Evolutionary conservation across 2,329 filamentous ascomycete genomes (phyloP).

Genomic region (Septoria petroselini): DNA sequence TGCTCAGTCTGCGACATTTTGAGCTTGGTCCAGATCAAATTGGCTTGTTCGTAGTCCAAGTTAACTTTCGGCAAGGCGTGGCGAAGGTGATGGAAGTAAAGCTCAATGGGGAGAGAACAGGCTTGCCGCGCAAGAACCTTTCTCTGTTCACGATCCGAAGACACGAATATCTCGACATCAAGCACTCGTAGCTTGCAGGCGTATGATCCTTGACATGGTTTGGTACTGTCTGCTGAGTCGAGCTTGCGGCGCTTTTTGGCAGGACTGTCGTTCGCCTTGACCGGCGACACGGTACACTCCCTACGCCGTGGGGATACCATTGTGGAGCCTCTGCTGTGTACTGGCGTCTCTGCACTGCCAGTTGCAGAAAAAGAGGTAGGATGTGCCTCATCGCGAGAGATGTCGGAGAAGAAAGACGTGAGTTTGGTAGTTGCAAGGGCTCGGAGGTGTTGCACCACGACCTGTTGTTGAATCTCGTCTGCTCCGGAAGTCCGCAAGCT

Average conservation of each 20-base stretch:
- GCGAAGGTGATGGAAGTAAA: conserved; percentile 2
- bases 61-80: not conserved
- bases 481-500: not conserved
- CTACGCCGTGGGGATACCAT: too few species aligned
- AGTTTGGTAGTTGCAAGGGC: not conserved
- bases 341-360: too few species aligned
- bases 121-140: not conserved
- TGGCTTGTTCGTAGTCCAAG: not conserved
- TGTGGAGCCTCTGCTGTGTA: too few species aligned
- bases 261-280: too few species aligned
- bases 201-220: too few species aligned
- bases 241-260: not conserved
- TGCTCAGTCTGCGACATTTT: not conserved
- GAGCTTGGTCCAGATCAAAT: conserved; percentile 4
- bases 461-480: not conserved
- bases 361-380: too few species aligned
- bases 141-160: not conserved
- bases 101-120: conserved; percentile 4
- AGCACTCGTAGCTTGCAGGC: not conserved
- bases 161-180: not conserved
- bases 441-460: not conserved
- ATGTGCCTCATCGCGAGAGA: not conserved
- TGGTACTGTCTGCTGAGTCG: not conserved
- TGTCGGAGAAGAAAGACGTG: not conserved
- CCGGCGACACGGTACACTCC: too few species aligned